Conservation (phyloP, 2,329 filamentous ascomycete species). For the Cadophora sp. region DNA sequence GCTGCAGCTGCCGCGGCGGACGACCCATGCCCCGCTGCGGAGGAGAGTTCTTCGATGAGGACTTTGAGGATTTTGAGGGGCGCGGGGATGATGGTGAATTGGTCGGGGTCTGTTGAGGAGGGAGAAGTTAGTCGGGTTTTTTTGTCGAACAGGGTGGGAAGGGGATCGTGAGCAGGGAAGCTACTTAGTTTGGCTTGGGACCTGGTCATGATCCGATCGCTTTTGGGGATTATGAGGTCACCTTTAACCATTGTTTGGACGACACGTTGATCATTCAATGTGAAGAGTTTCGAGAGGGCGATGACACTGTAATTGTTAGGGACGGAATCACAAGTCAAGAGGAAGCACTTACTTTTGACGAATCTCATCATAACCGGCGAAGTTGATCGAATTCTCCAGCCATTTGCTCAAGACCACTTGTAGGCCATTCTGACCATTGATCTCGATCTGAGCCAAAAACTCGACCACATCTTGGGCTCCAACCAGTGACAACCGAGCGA, state of each 20-base stretch:
- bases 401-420: slow-evolving; percentile 92
- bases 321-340: neutral
- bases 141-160: neutral
- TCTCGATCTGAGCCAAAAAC: slow-evolving; percentile 85
- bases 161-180: slow-evolving; percentile 38
- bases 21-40: slow-evolving; percentile 70
- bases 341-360: slow-evolving; percentile 79
- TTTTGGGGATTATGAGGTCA: slow-evolving; percentile 82
- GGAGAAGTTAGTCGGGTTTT: neutral
- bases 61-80: slow-evolving; percentile 97
- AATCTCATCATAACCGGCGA: slow-evolving; percentile 98
- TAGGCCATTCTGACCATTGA: slow-evolving; percentile 81
- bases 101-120: slow-evolving; percentile 74
- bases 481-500: slow-evolving; percentile 85
- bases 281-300: slow-evolving; percentile 89
- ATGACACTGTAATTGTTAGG: slow-evolving; percentile 70
- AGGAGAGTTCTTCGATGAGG: slow-evolving; percentile 87
- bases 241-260: slow-evolving; percentile 86
- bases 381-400: slow-evolving; percentile 96
- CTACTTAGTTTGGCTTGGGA: slow-evolving; percentile 85
- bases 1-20: slow-evolving; percentile 63
- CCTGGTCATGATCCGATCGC: slow-evolving; percentile 89
- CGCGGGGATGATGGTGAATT: slow-evolving; percentile 85
- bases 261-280: slow-evolving; percentile 82
- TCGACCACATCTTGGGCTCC: slow-evolving; percentile 89